Base-by-base conservation (phyloP, 1,284 basidiomycete species). In the Abortiporus biennis region DNA sequence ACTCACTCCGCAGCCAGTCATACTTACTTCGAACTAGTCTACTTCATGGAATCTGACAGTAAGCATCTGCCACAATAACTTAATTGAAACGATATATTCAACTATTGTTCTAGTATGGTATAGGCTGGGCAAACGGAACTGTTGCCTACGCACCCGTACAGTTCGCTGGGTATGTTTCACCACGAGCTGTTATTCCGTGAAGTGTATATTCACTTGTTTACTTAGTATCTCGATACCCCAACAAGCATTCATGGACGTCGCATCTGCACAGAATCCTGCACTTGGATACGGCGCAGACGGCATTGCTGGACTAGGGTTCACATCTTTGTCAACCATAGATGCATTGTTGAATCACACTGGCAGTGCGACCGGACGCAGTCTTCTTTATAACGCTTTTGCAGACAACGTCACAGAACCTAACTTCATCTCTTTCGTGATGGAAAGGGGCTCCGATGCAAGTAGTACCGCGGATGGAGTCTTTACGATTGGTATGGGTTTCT, bases 271-370 rank as follows among this genome's bases (percentile, higher is more conserved):
- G 40, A 87, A 89, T 57, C 83, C 85, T 20, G 80, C 81, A 6
- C 65, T 85, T n/a, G 65, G 68, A 2, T 87, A 83, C 52, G 82
- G 80, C 17, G 80, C 83, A 13, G 55, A 66, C 47, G 87, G 87
- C n/a, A 78, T 90, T 52, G 61, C 78, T 25, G 86, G 86, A 13
- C 69, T 89, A n/a, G 85, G 87, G 30, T 88, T 90, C 56, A 79
- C 78, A 24, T 76, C 76, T 13, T 71, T 89, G 23, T 90, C 87
- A 2, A 72, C 64, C 29, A 72, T 90, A 36, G 83, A 88, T 55
- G 57, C 65, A 11, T 56, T 67, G 3, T 63, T 88, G 39, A 85
- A 83, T 49, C 54, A 59, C 12, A 75, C 80, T 1, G 69, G 72
- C 21, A 67, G 71, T 3, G 68, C 72, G 2, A 66, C 72, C 4